Evolutionary conservation across 208 protist genomes (phyloP).

Genomic region (Crithidia expoeki): DNA sequence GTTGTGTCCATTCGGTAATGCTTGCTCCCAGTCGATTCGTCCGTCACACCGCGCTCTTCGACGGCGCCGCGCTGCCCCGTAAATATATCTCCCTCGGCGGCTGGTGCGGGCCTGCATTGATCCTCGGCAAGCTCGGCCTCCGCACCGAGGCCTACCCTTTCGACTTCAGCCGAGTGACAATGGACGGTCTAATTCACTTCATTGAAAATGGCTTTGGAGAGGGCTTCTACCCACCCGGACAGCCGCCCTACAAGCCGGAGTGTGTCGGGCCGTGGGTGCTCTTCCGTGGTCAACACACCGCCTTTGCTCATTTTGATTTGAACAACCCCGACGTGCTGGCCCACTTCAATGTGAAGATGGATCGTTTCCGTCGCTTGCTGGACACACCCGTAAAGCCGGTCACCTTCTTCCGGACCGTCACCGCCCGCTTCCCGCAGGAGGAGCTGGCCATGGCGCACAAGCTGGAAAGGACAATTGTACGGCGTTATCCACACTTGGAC

Average conservation of each 20-base stretch:
- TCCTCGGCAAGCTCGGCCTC: conserved; percentile 74
- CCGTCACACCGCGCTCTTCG: conserved; percentile 26
- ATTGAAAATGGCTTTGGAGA: conserved; percentile 59
- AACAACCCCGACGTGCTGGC: conserved; percentile 58
- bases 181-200: conserved; percentile 76
- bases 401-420: conserved; percentile 79
- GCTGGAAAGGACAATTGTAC: conserved; percentile 42
- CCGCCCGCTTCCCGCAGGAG: conserved; percentile 57
- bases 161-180: conserved; percentile 75
- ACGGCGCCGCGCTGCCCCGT: conserved; percentile 37
- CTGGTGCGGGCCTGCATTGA: conserved; percentile 78
- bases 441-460: conserved; percentile 47
- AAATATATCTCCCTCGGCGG: conserved; percentile 78
- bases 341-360: conserved; percentile 61
- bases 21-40: conserved; percentile 2
- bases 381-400: conserved; percentile 41
- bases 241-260: conserved; percentile 67
- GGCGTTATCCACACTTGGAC: conserved; percentile 51
- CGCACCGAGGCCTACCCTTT: conserved; percentile 77
- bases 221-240: conserved; percentile 72
- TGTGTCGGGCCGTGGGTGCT: conserved; percentile 82
- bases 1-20: conserved; percentile 2
- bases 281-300: conserved; percentile 77
- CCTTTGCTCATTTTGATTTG: conserved; percentile 83
- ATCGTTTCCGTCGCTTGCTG: conserved; percentile 50